Base-by-base conservation (phyloP, 768 basidiomycete genomes). In the Auriscalpium vulgare region DNA sequence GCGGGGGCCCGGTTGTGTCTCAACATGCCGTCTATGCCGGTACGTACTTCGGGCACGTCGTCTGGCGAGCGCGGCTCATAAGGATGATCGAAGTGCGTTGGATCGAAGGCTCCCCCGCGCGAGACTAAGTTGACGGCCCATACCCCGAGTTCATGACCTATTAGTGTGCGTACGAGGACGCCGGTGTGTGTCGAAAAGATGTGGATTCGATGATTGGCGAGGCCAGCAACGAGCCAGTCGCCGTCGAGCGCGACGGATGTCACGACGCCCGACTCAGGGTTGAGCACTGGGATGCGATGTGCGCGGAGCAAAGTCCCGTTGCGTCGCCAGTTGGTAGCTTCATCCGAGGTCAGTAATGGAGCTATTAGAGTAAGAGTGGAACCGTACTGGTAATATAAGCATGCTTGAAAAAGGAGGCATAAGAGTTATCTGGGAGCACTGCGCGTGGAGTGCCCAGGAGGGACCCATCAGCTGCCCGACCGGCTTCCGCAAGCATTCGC, bases 101-200 rank as follows among this genome's bases (percentile, higher is more conserved):
- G 51, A 34, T 65, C 58, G 7, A 57, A 63, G 14, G 62, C 40
- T 1, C 84, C 86, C n/a, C 85, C 84, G 44, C 79, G 77, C 23
- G 80, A 79, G 50, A 95, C 82, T 29, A 97, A 78, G 53, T 85
- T 82, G 13, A 97, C 82, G 13, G 88, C 87, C 95, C 95, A 97
- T 1, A 97, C 94, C n/a, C 95, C 95, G 19, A 78, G 72, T 14
- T 87, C 84, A 68, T 97, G 95, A 0, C 95, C 95, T 9, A 81
- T 75, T 2, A 98, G 80, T 0, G 89, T 90, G 51, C 87, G 78
- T 44, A 79, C 78, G 50, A 89, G 80, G 2, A 86, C 79, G 0
- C 95, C 95, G 0, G 87, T 88, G 43, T 71, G 74, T 1, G 89
- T 84, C 59, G 86, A 86, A 72, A 92, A 97, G 10, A 97, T 76